phyloP scores from a whole-genome alignment of 345 rosid species.

The Euphorbia lathyris region DNA sequence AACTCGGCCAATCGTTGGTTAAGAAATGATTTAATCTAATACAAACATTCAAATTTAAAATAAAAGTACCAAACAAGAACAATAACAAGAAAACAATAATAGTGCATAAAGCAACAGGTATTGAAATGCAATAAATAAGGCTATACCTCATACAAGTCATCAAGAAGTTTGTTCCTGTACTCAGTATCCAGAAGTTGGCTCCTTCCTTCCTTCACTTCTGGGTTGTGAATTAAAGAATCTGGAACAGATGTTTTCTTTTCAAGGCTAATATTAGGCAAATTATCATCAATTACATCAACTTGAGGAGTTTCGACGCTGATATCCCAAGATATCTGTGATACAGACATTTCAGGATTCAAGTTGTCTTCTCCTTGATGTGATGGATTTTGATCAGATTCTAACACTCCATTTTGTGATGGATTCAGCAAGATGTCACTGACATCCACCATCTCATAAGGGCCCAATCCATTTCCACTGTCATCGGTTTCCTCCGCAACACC shows the following conservation, averaged over 20 bases:
- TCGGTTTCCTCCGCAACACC: slow-evolving; percentile 76
- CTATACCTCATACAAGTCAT: slow-evolving; percentile 88
- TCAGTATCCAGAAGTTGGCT: slow-evolving; percentile 89
- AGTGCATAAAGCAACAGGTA: background rate
- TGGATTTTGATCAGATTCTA: slow-evolving; percentile 32
- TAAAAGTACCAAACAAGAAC: background rate
- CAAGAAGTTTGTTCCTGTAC: slow-evolving; percentile 85
- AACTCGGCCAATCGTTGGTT: slow-evolving; percentile 72
- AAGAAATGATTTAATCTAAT: slow-evolving; percentile 80
- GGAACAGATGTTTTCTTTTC: slow-evolving; percentile 36
- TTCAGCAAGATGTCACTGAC: slow-evolving; percentile 63
- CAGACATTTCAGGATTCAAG: slow-evolving; percentile 38
- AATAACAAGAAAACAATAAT: background rate
- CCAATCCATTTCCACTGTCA: slow-evolving; percentile 73
- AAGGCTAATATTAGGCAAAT: slow-evolving; percentile 30
- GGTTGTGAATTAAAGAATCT: slow-evolving; percentile 35
- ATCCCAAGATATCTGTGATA: slow-evolving; percentile 84
- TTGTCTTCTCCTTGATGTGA: slow-evolving; percentile 34
- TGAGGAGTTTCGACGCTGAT: slow-evolving; percentile 86
- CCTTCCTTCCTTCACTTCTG: slow-evolving; percentile 47
- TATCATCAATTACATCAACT: slow-evolving; percentile 59
- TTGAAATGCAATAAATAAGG: background rate
- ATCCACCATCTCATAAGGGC: slow-evolving; percentile 81
- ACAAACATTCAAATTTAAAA: slow-evolving; percentile 11
- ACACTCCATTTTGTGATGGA: slow-evolving; percentile 40